A percentile compares a stretch with the other conserved stretches of the same genome.
Evolutionary conservation across 306 rosid genomes (phyloP).

Genomic region (Vigna angularis): DNA sequence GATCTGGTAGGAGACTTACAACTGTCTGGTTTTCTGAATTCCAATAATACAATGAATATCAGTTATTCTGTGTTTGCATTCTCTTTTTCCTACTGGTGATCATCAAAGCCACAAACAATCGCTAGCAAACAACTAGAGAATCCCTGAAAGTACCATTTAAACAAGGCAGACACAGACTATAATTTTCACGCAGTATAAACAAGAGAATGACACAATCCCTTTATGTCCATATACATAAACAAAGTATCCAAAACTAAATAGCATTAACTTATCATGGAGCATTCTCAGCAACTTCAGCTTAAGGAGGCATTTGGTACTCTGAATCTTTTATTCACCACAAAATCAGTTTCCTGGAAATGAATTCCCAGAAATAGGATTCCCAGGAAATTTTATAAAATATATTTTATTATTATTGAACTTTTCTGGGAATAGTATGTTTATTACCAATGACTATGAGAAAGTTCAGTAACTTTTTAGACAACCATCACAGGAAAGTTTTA

Average conservation of each 20-base stretch:
- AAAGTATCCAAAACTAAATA: constrained; percentile 6
- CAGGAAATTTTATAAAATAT: background rate
- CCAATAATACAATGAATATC: background rate
- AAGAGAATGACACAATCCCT: constrained; percentile 5
- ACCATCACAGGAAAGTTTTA: background rate
- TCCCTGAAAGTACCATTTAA: constrained; percentile 18
- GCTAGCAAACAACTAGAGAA: constrained; percentile 9
- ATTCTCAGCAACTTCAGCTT: constrained; percentile 1
- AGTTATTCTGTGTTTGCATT: background rate
- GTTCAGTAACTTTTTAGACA: background rate
- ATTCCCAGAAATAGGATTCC: background rate
- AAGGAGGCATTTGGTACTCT: background rate
- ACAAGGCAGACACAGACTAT: constrained; percentile 4
- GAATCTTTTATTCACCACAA: background rate
- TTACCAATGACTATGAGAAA: background rate
- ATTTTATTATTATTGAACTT: background rate
- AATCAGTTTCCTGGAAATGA: background rate
- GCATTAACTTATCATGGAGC: constrained; percentile 3
- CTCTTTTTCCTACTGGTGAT: background rate
- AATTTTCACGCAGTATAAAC: constrained; percentile 16
- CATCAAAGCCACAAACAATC: constrained; percentile 16
- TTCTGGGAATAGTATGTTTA: background rate
- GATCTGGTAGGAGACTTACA: background rate
- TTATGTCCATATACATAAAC: background rate
- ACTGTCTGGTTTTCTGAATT: background rate